Evolutionary conservation across 495 filamentous ascomycete genomes (phyloP).

Genomic region (Evansstolkia leycettana): DNA sequence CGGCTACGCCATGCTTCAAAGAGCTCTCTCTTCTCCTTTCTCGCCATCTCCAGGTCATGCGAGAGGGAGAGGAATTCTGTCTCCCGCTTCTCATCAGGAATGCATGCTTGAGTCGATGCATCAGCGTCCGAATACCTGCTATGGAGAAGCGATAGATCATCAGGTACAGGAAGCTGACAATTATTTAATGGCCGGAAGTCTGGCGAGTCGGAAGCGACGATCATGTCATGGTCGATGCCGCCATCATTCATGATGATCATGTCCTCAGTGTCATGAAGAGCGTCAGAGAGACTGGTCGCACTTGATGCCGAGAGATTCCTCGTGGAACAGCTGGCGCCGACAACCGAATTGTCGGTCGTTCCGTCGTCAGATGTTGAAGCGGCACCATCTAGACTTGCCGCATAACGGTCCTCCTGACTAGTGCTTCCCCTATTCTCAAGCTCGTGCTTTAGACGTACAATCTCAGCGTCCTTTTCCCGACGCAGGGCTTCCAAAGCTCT

Average conservation of each 20-base stretch:
- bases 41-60: constrained; percentile 24
- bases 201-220: constrained; percentile 25
- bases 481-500: constrained; percentile 32
- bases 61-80: constrained; percentile 14
- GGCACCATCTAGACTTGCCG: constrained; percentile 6
- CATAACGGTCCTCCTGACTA: neutral
- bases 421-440: constrained; percentile 15
- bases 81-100: constrained; percentile 5
- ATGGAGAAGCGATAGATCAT: constrained; percentile 10
- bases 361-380: constrained; percentile 14
- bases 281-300: neutral
- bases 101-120: constrained; percentile 9
- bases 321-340: constrained; percentile 8
- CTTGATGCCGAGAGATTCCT: constrained; percentile 10
- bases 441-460: constrained; percentile 38
- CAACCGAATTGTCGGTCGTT: constrained; percentile 10
- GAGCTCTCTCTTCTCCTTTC: constrained; percentile 24
- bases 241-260: constrained; percentile 24
- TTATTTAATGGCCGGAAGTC: constrained; percentile 12
- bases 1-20: constrained; percentile 28
- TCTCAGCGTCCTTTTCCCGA: constrained; percentile 34
- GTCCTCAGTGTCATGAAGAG: constrained; percentile 10
- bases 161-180: constrained; percentile 4
- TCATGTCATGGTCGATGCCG: constrained; percentile 10
- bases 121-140: constrained; percentile 4